Evolutionary conservation across 805 yeast species (phyloP), one percentile per base, ranked within the genome.

Genomic region (Hemisphaericaspora nanyangensis): DNA sequence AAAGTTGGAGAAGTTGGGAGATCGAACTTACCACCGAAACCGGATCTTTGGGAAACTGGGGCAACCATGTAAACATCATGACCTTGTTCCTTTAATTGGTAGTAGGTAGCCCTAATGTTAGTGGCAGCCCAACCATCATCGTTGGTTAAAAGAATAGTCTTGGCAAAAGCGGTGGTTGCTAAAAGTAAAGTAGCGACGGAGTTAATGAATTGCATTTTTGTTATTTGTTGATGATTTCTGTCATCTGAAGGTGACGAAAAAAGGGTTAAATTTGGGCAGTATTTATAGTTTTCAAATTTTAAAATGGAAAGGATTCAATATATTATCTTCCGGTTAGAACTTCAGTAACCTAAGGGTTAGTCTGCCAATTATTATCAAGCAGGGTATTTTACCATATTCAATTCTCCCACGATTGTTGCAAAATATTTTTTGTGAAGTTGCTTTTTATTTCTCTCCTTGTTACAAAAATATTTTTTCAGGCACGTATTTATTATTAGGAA

Each of bases 121-220:
- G 80, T 72, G 4, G 80, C 60, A 3, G 72, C 74, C 76, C 77
- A 77, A 15, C 76, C 71, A 46, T 77, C 82, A 50, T 77, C 82
- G 49, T 77, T 76, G 44, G 80, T 56, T 43, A 56, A 42, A 34
- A 56, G 42, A 38, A 56, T 56, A 37, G 50, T 56, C 39, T 56
- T 56, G 20, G 55, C 54, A 11, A 54, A 24, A n/a, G 43, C 39
- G 24, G 39, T 31, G 22, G 52, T 26, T 18, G 41, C 37, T 8
- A 64, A 64, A 5, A 82, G 60, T 7, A 75, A 63, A 29, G 82
- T 63, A 34, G 80, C 68, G 27, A 72, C 71, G 53, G 74, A 73
- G 47, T 82, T 82, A 56, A 84, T 65, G 63, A 88, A 88, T 35
- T 75, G 44, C 55, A 51, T 51, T 31, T 34, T 36, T 31, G 33